Percentiles rank a stretch among this genome's conserved stretches.
phyloP scores from a whole-genome alignment of 192 early-diverging fungal genomes.

The Gonapodya prolifera region DNA sequence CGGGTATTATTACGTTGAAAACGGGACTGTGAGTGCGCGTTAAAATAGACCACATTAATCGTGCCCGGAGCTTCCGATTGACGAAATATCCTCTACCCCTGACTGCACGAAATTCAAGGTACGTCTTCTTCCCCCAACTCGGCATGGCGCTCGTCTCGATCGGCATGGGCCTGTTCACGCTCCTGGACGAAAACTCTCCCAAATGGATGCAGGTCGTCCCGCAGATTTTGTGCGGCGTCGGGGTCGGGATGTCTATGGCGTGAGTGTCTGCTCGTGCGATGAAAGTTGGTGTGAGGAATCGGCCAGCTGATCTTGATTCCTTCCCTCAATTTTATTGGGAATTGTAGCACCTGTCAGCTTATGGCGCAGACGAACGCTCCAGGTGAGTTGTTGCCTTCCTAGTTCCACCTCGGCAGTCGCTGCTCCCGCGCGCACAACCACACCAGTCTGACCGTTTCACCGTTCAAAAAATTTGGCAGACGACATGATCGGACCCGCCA shows the following conservation, averaged over 20 bases:
- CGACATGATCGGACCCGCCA: not conserved
- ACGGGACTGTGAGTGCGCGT: not conserved
- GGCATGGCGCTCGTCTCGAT: not conserved
- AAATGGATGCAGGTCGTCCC: not conserved
- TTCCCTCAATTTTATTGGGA: not conserved
- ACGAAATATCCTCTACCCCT: no score
- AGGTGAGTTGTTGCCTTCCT: no score
- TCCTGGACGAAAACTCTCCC: not conserved
- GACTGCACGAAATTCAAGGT: not conserved
- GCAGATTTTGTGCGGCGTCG: not conserved
- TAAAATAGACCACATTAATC: not conserved
- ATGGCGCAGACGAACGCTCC: not conserved
- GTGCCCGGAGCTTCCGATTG: not conserved
- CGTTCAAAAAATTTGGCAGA: not conserved
- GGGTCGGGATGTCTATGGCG: not conserved
- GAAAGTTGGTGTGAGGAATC: not conserved
- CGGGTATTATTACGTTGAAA: not conserved
- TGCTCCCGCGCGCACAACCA: no score
- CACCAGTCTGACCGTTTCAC: not conserved
- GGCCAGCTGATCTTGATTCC: not conserved
- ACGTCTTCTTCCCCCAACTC: not conserved
- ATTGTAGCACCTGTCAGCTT: not conserved
- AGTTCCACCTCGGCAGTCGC: no score
- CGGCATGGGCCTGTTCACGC: not conserved
- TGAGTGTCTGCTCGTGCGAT: not conserved